Evolutionary conservation across 345 rosid genomes (phyloP), one percentile per base, ranked within the genome.

Genomic region (Hevea brasiliensis): DNA sequence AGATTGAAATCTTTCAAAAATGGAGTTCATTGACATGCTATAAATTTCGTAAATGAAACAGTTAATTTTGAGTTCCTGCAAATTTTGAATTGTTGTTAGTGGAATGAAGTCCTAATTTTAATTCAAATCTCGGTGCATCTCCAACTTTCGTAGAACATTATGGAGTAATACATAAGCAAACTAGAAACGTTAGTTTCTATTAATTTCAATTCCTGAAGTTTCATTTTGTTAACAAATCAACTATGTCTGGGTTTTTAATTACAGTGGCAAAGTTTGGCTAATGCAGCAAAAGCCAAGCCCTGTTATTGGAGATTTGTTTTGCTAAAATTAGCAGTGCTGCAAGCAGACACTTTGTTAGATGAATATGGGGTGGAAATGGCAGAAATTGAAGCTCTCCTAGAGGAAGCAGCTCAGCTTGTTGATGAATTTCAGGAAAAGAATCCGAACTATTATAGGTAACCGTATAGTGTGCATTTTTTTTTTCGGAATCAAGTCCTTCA

Each of bases 371-470:
- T 84, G 20, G 97, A 92, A 76, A 76, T 70, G 79, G 98, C 98
- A 64, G 97, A 92, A 84, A 88, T 92, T 7, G 89, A 89, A 74
- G 99, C 88, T 41, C 85, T 85, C 68, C 67, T 95, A 20, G 96
- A 95, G 85, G 99, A 95, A 87, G 99, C 98, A 65, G 99, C 99
- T 3, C 97, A 92, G 83, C 89, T 95, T 85, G 96, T 95, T 72
- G 96, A 90, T 51, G 96, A 85, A 66, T 82, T 90, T 73, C 89
- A 80, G 78, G 88, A 84, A 62, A 85, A 86, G 80, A 87, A 91
- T 71, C 89, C 93, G 60, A 92, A 88, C 77, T 95, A 95, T 78
- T 91, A 88, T 84, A 87, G 99, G 99, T 91, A 53, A 71, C 81
- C 51, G 65, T 42, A 50, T 44, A 4, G 8, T 50, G 1, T 23